These are phyloP conservation scores for Pythium insidiosum DNA, from an alignment of 352 stramenopile genomes.

Conservation along the genomic window DNA sequence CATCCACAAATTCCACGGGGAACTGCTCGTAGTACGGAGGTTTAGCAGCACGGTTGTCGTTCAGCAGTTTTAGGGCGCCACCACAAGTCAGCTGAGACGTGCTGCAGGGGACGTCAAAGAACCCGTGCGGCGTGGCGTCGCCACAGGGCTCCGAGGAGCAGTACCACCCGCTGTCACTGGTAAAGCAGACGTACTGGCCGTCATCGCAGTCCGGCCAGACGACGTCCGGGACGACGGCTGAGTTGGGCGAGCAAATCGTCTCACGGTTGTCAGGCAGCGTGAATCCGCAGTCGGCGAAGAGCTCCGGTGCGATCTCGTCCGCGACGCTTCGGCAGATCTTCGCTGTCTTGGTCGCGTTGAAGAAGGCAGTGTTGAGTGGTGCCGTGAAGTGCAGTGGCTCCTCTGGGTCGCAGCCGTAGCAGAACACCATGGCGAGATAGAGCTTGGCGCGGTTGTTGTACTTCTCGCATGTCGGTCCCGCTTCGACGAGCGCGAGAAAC, in stretches of 20 bases:
- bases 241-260: conserved; percentile 51
- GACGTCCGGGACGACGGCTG: conserved; percentile 38
- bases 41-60: conserved; percentile 71
- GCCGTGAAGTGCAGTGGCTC: conserved; percentile 19
- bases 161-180: conserved; percentile 33
- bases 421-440: conserved; percentile 24
- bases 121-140: conserved; percentile 27
- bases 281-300: conserved; percentile 61
- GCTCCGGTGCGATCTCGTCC: conserved; percentile 27
- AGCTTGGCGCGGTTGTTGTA: conserved; percentile 61
- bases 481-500: conserved; percentile 54
- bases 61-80: conserved; percentile 57
- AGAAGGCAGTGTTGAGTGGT: conserved; percentile 50
- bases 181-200: conserved; percentile 44
- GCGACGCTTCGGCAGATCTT: conserved; percentile 63
- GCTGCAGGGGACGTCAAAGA: conserved; percentile 58
- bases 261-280: conserved; percentile 47
- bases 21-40: conserved; percentile 64
- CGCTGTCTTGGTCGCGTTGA: conserved; percentile 35
- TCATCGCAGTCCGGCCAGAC: conserved; percentile 53
- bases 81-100: conserved; percentile 38
- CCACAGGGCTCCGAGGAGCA: conserved; percentile 42
- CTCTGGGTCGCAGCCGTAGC: conserved; percentile 18
- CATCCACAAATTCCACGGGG: conserved; percentile 65
- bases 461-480: conserved; percentile 55